phyloP scores from a whole-genome alignment of 495 filamentous ascomycete genomes.

The Staphylotrichum longicolle region DNA sequence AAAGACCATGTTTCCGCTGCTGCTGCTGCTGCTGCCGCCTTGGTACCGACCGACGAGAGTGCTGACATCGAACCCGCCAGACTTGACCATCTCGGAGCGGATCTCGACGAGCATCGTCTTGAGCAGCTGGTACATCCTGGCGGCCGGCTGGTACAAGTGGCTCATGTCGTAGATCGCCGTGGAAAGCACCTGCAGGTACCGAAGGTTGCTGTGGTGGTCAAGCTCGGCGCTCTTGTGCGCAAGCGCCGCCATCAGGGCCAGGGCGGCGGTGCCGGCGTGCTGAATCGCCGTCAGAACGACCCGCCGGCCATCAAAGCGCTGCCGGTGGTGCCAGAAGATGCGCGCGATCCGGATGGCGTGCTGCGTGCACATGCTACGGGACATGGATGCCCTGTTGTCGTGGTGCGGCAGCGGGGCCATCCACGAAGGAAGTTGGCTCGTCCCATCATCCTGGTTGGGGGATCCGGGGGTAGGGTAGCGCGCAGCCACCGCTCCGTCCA shows the following conservation, averaged over 20 bases:
- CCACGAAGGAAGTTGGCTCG: constrained; percentile 12
- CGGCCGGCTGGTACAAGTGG: constrained; percentile 40
- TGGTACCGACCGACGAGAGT: constrained; percentile 12
- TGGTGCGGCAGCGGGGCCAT: constrained; percentile 23
- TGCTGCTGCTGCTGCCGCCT: constrained; percentile 7
- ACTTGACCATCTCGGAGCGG: constrained; percentile 29
- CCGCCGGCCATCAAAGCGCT: constrained; percentile 48
- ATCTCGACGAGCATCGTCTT: constrained; percentile 39
- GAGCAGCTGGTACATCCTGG: constrained; percentile 36
- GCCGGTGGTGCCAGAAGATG: constrained; percentile 52
- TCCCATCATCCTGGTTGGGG: constrained; percentile 2
- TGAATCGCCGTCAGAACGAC: constrained; percentile 48
- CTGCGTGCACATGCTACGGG: constrained; percentile 51
- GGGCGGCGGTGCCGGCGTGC: constrained; percentile 52
- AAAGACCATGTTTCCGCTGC: constrained; percentile 12
- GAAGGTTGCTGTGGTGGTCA: constrained; percentile 36
- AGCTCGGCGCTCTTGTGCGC: constrained; percentile 37
- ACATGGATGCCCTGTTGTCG: constrained; percentile 44
- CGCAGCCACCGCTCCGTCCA: constrained; percentile 22
- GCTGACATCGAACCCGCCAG: constrained; percentile 16
- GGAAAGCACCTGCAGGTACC: constrained; percentile 38
- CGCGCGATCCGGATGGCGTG: constrained; percentile 50
- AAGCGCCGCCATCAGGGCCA: constrained; percentile 51
- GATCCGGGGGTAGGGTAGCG: constrained; percentile 17
- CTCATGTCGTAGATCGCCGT: constrained; percentile 47